phyloP scores from a whole-genome alignment of 495 filamentous ascomycete species.

The Xylaria longipes region DNA sequence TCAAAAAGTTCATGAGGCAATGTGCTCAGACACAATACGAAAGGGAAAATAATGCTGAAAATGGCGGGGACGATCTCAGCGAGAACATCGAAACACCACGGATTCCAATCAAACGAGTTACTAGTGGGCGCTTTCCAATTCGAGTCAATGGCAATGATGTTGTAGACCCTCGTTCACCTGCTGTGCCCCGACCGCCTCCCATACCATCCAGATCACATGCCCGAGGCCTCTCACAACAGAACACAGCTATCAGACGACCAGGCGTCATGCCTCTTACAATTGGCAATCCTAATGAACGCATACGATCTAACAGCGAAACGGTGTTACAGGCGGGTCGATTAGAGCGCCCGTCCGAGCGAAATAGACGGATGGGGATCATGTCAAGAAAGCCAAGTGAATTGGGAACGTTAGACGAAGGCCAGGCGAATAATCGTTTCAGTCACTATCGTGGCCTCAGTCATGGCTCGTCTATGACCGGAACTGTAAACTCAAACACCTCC shows the following conservation, averaged over 20 bases:
- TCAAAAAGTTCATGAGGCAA: slow-evolving; percentile 79
- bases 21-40: slow-evolving; percentile 51
- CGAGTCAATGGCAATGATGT: slow-evolving; percentile 70
- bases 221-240: slow-evolving; percentile 78
- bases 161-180: slow-evolving; percentile 68
- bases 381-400: slow-evolving; percentile 76
- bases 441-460: slow-evolving; percentile 84
- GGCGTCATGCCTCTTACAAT: slow-evolving; percentile 71
- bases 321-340: slow-evolving; percentile 61
- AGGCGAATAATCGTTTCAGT: slow-evolving; percentile 72
- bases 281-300: slow-evolving; percentile 76
- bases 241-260: slow-evolving; percentile 67
- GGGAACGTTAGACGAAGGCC: slow-evolving; percentile 74
- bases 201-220: slow-evolving; percentile 80
- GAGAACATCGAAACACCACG: slow-evolving; percentile 75
- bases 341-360: slow-evolving; percentile 56
- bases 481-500: slow-evolving; percentile 44
- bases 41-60: slow-evolving; percentile 63
- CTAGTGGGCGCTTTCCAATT: slow-evolving; percentile 83
- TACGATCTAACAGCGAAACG: slow-evolving; percentile 90
- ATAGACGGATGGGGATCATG: slow-evolving; percentile 84
- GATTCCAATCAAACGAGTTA: slow-evolving; percentile 70
- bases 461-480: slow-evolving; percentile 72
- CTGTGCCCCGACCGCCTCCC: slow-evolving; percentile 68
- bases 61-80: slow-evolving; percentile 67